phyloP scores from a whole-genome alignment of 345 rosid species.

The Cardamine resedifolia region DNA sequence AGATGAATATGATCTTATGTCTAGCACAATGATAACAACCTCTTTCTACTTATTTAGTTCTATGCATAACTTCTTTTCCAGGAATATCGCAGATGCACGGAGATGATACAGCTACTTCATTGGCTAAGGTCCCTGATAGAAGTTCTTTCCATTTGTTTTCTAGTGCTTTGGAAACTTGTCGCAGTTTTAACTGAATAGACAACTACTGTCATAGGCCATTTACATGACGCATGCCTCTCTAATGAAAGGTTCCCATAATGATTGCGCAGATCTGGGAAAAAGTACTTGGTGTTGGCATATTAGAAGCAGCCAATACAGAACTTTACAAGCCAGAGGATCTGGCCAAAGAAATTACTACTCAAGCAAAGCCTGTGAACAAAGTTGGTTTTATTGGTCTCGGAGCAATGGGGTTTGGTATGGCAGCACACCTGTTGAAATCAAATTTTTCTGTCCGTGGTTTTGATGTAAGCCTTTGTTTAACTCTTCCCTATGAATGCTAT shows the following conservation, averaged over 20 bases:
- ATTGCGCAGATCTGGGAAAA: conserved; percentile 66
- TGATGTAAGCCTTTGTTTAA: conserved; percentile 60
- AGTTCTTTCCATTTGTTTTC: conserved; percentile 21
- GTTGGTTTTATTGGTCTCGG: conserved; percentile 97
- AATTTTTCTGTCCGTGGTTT: conserved; percentile 71
- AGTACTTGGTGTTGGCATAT: conserved; percentile 58
- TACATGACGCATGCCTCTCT: conserved; percentile 1
- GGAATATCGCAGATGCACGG: conserved; percentile 55
- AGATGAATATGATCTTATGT: background rate
- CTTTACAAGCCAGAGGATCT: conserved; percentile 71
- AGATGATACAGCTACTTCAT: conserved; percentile 44
- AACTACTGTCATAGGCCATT: conserved; percentile 5
- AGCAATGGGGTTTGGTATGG: conserved; percentile 99
- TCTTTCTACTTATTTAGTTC: background rate
- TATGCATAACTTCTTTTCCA: conserved; percentile 37
- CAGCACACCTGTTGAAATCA: conserved; percentile 70
- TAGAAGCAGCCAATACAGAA: conserved; percentile 61
- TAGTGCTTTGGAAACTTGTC: conserved; percentile 18
- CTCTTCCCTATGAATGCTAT: conserved; percentile 3
- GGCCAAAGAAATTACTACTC: conserved; percentile 54
- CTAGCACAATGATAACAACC: background rate
- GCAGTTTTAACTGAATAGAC: background rate
- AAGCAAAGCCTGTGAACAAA: conserved; percentile 55
- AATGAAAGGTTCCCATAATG: conserved; percentile 20
- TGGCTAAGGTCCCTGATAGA: conserved; percentile 57